phyloP scores from a whole-genome alignment of 352 stramenopile genomes.

The Pythium volutum region DNA sequence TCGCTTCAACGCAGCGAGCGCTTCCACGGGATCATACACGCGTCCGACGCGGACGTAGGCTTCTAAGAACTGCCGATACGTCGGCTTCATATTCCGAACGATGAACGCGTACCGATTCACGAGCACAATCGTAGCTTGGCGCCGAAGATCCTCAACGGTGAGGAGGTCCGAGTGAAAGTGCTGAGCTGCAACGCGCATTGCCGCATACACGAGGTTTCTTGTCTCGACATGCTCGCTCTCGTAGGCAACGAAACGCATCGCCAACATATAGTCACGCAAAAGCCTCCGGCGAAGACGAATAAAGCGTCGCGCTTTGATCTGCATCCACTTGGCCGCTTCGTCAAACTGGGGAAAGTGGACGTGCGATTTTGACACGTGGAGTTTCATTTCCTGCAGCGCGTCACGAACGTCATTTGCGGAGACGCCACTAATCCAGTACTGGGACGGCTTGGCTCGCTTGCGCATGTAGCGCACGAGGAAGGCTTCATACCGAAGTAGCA shows the following conservation, averaged over 20 bases:
- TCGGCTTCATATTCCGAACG: constrained; percentile 2
- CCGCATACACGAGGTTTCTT: constrained; percentile 40
- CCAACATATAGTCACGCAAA: constrained; percentile 44
- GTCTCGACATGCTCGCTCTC: constrained; percentile 40
- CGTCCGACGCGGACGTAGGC: constrained; percentile 13
- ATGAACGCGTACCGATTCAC: constrained; percentile 19
- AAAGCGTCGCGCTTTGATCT: constrained; percentile 32
- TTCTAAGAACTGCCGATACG: constrained; percentile 36
- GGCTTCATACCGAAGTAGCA: constrained; percentile 56
- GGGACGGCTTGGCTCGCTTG: constrained; percentile 20
- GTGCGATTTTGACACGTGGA: constrained; percentile 41
- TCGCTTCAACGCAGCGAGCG: constrained; percentile 27
- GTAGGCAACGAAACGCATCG: constrained; percentile 36
- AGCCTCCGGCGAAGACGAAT: constrained; percentile 36
- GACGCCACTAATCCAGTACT: constrained; percentile 20
- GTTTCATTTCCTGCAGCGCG: constrained; percentile 40
- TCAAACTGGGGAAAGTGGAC: constrained; percentile 41
- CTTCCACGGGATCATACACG: constrained; percentile 27
- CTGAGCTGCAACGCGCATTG: constrained; percentile 37
- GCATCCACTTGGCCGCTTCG: constrained; percentile 38
- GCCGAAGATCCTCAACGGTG: constrained; percentile 29
- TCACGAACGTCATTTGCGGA: constrained; percentile 22
- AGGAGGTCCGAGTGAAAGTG: constrained; percentile 39
- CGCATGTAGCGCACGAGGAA: constrained; percentile 50
- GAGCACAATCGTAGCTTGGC: constrained; percentile 36